These are phyloP conservation scores for Vicia villosa DNA, from an alignment of 306 rosid genomes.

Conservation along the genomic window DNA sequence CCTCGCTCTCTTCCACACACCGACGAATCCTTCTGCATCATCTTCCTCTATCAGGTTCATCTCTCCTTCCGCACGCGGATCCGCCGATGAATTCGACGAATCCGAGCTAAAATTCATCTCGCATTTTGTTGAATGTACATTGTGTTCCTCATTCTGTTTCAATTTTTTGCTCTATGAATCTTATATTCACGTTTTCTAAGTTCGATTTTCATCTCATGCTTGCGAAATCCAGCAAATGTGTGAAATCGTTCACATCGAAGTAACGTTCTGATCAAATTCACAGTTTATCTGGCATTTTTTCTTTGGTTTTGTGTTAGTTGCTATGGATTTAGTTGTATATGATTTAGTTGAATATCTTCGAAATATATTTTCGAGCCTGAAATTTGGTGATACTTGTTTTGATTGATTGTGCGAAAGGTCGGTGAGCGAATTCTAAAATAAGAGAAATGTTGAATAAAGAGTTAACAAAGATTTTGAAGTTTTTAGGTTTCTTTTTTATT, in stretches of 20 bases:
- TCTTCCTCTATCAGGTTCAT: slow-evolving; percentile 32
- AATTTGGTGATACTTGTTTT: slow-evolving; percentile 23
- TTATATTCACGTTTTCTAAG: neutral
- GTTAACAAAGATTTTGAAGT: slow-evolving; percentile 19
- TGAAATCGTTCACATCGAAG: neutral
- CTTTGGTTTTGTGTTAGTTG: neutral
- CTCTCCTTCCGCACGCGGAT: neutral
- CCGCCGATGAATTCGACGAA: slow-evolving; percentile 7
- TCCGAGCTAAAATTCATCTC: neutral
- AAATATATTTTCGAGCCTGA: neutral
- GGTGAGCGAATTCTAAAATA: neutral
- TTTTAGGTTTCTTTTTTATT: neutral
- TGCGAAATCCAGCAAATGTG: slow-evolving; percentile 7
- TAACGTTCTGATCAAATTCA: neutral
- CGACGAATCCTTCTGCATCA: neutral
- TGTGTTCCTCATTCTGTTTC: neutral
- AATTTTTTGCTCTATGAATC: neutral
- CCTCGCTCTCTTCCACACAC: neutral
- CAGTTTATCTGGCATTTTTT: neutral
- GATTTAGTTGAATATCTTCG: neutral
- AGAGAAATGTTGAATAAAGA: neutral
- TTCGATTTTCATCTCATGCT: neutral
- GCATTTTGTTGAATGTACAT: neutral
- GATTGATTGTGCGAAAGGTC: neutral
- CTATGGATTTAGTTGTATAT: slow-evolving; percentile 1